Percentiles rank a stretch among this genome's conserved stretches.
These are phyloP conservation scores for Acer saccharum DNA, from an alignment of 345 rosid genomes.

Conservation along the genomic window DNA sequence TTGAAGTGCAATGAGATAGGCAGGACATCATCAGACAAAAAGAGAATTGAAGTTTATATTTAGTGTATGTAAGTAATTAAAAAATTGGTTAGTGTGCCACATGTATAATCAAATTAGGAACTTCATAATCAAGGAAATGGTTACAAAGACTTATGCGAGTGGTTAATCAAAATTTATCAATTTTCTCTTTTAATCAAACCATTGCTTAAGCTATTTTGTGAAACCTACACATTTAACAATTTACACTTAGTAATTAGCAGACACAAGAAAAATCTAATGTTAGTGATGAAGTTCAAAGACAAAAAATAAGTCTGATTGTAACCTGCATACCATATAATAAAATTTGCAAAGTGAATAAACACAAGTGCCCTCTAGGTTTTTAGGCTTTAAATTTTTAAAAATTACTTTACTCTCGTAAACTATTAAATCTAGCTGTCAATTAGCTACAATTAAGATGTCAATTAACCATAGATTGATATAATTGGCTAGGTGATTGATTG, in stretches of 20 bases:
- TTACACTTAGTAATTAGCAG: neutral
- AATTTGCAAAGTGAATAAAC: neutral
- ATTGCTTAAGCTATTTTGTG: neutral
- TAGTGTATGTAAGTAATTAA: neutral
- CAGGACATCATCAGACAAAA: neutral
- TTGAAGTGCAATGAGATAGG: neutral
- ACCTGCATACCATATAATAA: neutral
- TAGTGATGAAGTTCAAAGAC: neutral
- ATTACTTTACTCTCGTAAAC: neutral
- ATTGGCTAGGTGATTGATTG: no score
- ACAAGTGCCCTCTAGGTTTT: neutral
- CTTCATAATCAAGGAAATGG: neutral
- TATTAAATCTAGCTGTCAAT: no score
- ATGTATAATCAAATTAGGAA: neutral
- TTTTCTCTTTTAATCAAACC: neutral
- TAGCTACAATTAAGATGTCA: no score
- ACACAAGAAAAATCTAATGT: neutral
- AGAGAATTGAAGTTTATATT: neutral
- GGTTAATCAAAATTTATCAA: no score
- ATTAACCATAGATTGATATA: no score
- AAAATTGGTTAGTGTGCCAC: neutral
- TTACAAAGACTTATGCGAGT: neutral
- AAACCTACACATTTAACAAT: no score
- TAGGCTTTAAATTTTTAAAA: neutral
- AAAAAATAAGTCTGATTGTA: no score